These are phyloP conservation scores for Beauveria varroae DNA, from an alignment of 2,329 filamentous ascomycete genomes.

Conservation along the genomic window DNA sequence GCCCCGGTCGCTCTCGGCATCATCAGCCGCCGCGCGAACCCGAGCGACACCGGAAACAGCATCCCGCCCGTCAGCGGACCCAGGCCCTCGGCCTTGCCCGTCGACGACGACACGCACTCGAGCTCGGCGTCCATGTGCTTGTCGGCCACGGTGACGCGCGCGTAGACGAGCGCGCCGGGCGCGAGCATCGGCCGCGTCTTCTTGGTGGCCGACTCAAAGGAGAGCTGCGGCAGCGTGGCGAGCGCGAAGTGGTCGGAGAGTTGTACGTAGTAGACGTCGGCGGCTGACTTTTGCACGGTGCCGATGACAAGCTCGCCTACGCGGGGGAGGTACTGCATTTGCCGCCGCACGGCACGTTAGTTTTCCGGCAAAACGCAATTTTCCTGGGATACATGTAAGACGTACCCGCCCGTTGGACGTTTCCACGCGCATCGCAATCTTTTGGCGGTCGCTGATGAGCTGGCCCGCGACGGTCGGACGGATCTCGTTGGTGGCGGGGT, in stretches of 20 bases:
- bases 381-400: too few relatives aligned
- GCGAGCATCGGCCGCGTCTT: slow-evolving; percentile 80
- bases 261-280: slow-evolving; percentile 73
- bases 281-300: slow-evolving; percentile 66
- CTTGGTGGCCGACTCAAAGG: slow-evolving; percentile 89
- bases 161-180: slow-evolving; percentile 76
- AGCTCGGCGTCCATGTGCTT: slow-evolving; percentile 84
- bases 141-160: slow-evolving; percentile 69
- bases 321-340: slow-evolving; percentile 68
- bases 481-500: slow-evolving; percentile 68
- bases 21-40: slow-evolving; percentile 75
- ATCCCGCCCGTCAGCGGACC: slow-evolving; percentile 80
- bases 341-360: too few relatives aligned
- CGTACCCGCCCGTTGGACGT: slow-evolving; percentile 60
- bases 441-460: slow-evolving; percentile 59
- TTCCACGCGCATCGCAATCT: slow-evolving; percentile 75
- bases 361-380: too few relatives aligned
- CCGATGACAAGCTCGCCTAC: slow-evolving; percentile 84
- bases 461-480: slow-evolving; percentile 60
- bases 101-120: slow-evolving; percentile 78
- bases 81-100: slow-evolving; percentile 81
- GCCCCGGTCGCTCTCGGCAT: slow-evolving; percentile 44
- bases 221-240: slow-evolving; percentile 73
- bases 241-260: slow-evolving; percentile 58
- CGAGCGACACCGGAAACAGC: slow-evolving; percentile 72